A percentile compares a stretch with the other conserved stretches of the same genome.
Conservation (phyloP, 2,329 filamentous ascomycete genomes). For the Exophiala mesophila region DNA sequence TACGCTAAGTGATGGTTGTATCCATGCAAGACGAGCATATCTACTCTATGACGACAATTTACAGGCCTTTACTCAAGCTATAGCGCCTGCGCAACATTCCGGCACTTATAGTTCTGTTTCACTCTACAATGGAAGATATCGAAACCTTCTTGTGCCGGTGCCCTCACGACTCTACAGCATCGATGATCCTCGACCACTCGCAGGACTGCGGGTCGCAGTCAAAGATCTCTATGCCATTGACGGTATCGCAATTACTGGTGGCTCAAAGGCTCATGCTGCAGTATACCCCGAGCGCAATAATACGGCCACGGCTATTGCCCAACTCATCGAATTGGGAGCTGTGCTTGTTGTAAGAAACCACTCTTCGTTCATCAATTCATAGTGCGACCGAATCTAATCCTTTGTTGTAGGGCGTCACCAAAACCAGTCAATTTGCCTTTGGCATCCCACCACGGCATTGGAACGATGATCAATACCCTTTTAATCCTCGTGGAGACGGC, state of each 20-base stretch:
- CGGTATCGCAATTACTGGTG: constrained; percentile 15
- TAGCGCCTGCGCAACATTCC: constrained; percentile 2
- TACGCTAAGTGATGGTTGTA: no score
- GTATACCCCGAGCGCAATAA: constrained; percentile 9
- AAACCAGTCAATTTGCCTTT: constrained; percentile 19
- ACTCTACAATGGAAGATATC: constrained; percentile 3
- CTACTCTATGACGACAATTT: not conserved
- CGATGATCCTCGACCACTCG: constrained; percentile 8
- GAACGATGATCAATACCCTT: constrained; percentile 36
- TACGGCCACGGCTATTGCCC: constrained; percentile 17
- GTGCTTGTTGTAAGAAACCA: no score
- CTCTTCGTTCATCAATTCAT: no score
- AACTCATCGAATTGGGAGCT: constrained; percentile 18
- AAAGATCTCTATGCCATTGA: constrained; percentile 20
- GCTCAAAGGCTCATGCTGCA: constrained; percentile 12
- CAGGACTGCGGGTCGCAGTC: constrained; percentile 19
- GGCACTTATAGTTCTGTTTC: not conserved
- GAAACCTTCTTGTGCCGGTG: constrained; percentile 8
- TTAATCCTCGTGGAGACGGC: constrained; percentile 36
- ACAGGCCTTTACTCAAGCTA: constrained; percentile 7
- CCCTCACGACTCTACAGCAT: constrained; percentile 29
- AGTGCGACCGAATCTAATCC: no score
- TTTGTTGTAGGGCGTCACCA: constrained; percentile 16
- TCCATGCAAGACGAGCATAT: no score
- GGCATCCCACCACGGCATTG: constrained; percentile 18